Base-by-base conservation (phyloP, 2,329 filamentous ascomycete species). In the Aspergillus ochraceoroseus region DNA sequence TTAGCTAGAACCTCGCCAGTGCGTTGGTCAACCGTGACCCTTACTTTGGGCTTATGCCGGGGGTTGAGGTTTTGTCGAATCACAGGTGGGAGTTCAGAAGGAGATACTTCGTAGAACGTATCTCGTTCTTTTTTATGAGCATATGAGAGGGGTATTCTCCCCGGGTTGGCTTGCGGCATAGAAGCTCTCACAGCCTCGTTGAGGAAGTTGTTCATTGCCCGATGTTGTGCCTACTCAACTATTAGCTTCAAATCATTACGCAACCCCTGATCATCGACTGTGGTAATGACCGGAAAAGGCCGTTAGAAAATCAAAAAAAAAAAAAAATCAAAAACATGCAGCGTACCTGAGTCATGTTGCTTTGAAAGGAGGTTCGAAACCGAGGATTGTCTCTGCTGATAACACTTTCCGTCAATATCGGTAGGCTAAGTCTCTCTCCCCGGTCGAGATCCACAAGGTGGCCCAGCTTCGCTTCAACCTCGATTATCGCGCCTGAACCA, bases 391-490 rank as follows among this genome's bases (percentile, higher is more conserved):
- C 75, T 20, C 79, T 75, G 32, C 72, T 71, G 13, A 94, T 64
- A 5, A 94, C 70, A 32, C 79, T 83, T 59, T 92, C 85, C 0
- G 85, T 82, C 14, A 74, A 64, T 3, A 92, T 73, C 4, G 79
- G 78, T 7, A 89, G 66, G 7, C 75, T 69, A 17, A 89, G 69
- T n/a, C 87, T 76, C 32, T 81, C 73, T 41, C 83, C 78, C 5
- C 79, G 85, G 46, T 82, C 77, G 57, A 79, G 80, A 61, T 87
- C 82, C 42, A 90, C 77, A 9, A 96, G 73, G 17, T 80, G 83
- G 12, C 92, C 92, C 32, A 96, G 72, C 64, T 96, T 96, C 7
- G 88, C 92, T 67, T 98, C 92, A 39, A 98, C 85, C 65, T 98
- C 92, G 38, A 95, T 81, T 45, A 87, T 77, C 9, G 88, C 82